These are phyloP conservation scores for Saprolegnia parasitica DNA, from an alignment of 352 stramenopile genomes.

Conservation along the genomic window DNA sequence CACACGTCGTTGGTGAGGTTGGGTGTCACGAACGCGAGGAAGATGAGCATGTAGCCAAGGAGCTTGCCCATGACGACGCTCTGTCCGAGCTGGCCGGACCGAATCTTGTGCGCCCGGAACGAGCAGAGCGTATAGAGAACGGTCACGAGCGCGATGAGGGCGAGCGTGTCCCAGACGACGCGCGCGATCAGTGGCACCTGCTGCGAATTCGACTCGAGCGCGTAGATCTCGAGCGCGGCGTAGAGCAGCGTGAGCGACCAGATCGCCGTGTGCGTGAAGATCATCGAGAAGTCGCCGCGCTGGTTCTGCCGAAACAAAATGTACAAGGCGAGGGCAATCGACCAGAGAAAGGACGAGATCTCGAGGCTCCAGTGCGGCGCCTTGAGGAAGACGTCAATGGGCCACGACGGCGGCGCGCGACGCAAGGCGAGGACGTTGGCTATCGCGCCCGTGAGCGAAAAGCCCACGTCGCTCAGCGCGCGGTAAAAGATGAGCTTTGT, in stretches of 20 bases:
- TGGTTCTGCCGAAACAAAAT: slow-evolving; percentile 54
- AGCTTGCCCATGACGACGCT: slow-evolving; percentile 73
- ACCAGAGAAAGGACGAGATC: slow-evolving; percentile 76
- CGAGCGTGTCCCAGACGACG: slow-evolving; percentile 72
- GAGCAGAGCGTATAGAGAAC: slow-evolving; percentile 51
- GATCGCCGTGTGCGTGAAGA: slow-evolving; percentile 68
- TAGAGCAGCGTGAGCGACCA: slow-evolving; percentile 76
- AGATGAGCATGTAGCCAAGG: slow-evolving; percentile 69
- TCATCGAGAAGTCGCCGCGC: slow-evolving; percentile 57
- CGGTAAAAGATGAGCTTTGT: slow-evolving; percentile 22
- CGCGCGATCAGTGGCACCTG: slow-evolving; percentile 46
- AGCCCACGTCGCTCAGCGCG: slow-evolving; percentile 53
- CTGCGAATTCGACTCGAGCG: slow-evolving; percentile 48
- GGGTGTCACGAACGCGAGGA: slow-evolving; percentile 66
- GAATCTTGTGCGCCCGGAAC: slow-evolving; percentile 53
- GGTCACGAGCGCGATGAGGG: slow-evolving; percentile 48
- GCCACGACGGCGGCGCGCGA: slow-evolving; percentile 4
- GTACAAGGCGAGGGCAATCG: slow-evolving; percentile 65
- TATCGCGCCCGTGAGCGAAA: slow-evolving; percentile 57
- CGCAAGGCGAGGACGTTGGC: slow-evolving; percentile 47
- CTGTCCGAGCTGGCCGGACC: slow-evolving; percentile 35
- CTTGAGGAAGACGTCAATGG: slow-evolving; percentile 48
- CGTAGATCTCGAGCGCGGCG: slow-evolving; percentile 67
- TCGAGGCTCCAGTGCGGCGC: slow-evolving; percentile 73
- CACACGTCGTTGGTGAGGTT: slow-evolving; percentile 60